Conservation (phyloP, 1,139 yeast species). For the Suhomyces ambrosiae region DNA sequence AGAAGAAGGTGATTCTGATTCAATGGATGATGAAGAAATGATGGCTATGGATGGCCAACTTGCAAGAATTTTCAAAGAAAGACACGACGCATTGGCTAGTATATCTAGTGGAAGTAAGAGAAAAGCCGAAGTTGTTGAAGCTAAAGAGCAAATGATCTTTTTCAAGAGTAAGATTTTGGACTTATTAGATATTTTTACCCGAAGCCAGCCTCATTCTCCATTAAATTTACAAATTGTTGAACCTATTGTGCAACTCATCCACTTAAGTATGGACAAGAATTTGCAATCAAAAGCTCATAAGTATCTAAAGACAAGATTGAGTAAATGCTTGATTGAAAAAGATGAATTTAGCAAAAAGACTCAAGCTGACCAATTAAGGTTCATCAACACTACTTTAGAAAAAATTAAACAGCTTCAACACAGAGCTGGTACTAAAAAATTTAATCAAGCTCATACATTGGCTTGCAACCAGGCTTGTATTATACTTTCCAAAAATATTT, state of each 20-base stretch:
- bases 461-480: constrained; percentile 68
- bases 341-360: constrained; percentile 22
- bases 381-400: constrained; percentile 24
- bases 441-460: constrained; percentile 52
- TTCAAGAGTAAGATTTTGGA: constrained; percentile 82
- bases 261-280: constrained; percentile 66
- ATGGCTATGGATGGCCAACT: constrained; percentile 88
- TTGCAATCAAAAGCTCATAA: constrained; percentile 78
- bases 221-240: constrained; percentile 49
- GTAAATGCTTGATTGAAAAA: constrained; percentile 47
- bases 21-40: constrained; percentile 97
- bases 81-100: constrained; percentile 60
- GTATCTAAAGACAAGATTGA: constrained; percentile 63
- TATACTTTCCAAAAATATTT: constrained; percentile 59
- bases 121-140: constrained; percentile 70
- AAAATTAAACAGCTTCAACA: constrained; percentile 38
- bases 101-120: constrained; percentile 64
- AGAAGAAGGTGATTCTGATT: constrained; percentile 55
- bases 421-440: constrained; percentile 42
- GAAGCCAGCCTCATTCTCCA: constrained; percentile 46
- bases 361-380: constrained; percentile 18
- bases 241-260: constrained; percentile 64
- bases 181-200: constrained; percentile 64
- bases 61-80: constrained; percentile 80
- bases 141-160: constrained; percentile 75